A percentile compares a stretch with the other conserved stretches of the same genome.
phyloP scores from a whole-genome alignment of 2,329 filamentous ascomycete genomes.

The Fusarium compactum region DNA sequence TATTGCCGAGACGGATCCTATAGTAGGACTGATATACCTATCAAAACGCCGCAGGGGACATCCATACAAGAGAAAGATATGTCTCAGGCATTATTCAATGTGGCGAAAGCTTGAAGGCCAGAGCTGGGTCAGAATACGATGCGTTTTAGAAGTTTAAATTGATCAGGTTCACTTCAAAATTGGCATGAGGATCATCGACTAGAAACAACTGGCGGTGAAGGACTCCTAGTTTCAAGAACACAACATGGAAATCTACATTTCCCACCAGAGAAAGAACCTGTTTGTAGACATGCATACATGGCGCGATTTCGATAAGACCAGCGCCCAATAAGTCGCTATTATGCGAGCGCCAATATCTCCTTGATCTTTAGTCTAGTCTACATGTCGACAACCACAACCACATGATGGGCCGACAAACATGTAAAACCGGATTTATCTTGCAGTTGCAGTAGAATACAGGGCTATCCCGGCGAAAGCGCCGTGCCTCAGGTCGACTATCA shows the following conservation, averaged over 20 bases:
- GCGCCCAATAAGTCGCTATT: constrained; percentile 18
- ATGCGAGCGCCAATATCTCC: constrained; percentile 13
- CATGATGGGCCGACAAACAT: constrained; percentile 7
- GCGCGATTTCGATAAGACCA: constrained; percentile 27
- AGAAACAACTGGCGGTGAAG: constrained; percentile 46
- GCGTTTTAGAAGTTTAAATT: constrained; percentile 25
- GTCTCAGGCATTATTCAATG: not conserved
- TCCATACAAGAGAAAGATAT: not conserved
- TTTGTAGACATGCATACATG: constrained; percentile 40
- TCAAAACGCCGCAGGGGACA: constrained; percentile 5
- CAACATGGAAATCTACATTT: constrained; percentile 31
- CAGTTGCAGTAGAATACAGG: constrained; percentile 13
- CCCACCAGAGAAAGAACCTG: constrained; percentile 17
- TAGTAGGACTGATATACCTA: constrained; percentile 6
- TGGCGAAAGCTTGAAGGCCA: not conserved
- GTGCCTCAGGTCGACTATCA: constrained; percentile 35
- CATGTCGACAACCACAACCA: constrained; percentile 20
- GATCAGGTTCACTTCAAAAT: constrained; percentile 23
- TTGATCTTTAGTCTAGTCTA: not conserved
- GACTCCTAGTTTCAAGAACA: constrained; percentile 18
- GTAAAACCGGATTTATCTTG: constrained; percentile 1
- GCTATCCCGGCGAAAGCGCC: constrained; percentile 29
- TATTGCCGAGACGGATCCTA: constrained; percentile 4
- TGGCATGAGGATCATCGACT: constrained; percentile 20
- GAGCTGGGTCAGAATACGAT: not conserved